phyloP scores from a whole-genome alignment of 1,284 basidiomycete species.

The Pisolithus thermaeus region DNA sequence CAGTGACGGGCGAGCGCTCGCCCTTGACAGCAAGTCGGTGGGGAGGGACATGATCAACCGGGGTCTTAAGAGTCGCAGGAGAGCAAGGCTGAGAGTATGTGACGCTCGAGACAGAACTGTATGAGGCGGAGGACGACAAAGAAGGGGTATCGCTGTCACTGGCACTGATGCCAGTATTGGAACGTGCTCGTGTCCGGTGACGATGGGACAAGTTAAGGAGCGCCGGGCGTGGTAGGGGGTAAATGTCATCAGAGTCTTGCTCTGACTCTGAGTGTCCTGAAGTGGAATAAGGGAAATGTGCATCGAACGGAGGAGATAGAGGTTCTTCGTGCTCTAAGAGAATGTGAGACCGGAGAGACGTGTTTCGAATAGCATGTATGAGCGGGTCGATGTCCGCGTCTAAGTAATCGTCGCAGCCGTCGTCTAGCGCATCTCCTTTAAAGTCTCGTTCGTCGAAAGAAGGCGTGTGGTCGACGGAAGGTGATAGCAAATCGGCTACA shows the following conservation, averaged over 20 bases:
- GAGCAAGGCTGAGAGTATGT: conserved; percentile 31
- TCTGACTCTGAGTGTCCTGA: conserved; percentile 32
- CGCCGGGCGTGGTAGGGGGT: conserved; percentile 19
- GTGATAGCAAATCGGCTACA: conserved; percentile 34
- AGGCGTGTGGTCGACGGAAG: conserved; percentile 20
- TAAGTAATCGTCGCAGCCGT: conserved; percentile 23
- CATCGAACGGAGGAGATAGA: conserved; percentile 20
- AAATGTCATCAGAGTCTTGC: conserved; percentile 28
- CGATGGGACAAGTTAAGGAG: conserved; percentile 23
- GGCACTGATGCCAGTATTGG: conserved; percentile 24
- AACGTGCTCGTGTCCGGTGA: conserved; percentile 17
- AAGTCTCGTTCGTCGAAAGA: conserved; percentile 25
- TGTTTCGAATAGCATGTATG: conserved; percentile 6
- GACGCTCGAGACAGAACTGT: conserved; percentile 33
- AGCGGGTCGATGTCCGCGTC: conserved; percentile 16
- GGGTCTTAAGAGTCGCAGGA: conserved; percentile 26
- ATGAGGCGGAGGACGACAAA: conserved; percentile 34
- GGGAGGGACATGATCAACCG: conserved; percentile 16
- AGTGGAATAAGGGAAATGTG: conserved; percentile 12
- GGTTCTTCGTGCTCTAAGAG: conserved; percentile 29
- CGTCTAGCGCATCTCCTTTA: conserved; percentile 21
- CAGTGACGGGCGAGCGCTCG: conserved; percentile 14
- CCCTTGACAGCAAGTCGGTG: conserved; percentile 23
- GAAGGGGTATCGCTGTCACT: conserved; percentile 42
- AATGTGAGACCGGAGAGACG: conserved; percentile 14